Evolutionary conservation across 805 yeast genomes (phyloP).

Genomic region (Wickerhamiella shivajii): DNA sequence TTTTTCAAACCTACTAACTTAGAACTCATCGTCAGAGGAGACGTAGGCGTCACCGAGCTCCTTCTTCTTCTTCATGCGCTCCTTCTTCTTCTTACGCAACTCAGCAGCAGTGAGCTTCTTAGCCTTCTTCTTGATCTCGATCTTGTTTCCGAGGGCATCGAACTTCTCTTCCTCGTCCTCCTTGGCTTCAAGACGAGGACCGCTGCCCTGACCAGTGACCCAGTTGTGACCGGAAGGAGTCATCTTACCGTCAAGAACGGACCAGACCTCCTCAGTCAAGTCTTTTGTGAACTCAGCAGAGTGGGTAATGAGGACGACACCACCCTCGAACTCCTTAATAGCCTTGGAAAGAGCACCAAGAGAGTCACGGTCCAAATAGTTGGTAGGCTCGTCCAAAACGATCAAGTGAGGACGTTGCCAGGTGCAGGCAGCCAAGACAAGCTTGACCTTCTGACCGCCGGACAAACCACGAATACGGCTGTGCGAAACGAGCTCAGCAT

Average conservation of each 20-base stretch:
- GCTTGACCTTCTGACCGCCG: constrained; percentile 99
- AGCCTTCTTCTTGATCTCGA: constrained; percentile 91
- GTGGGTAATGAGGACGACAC: constrained; percentile 98
- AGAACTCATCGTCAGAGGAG: constrained; percentile 85
- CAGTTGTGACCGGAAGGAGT: constrained; percentile 99
- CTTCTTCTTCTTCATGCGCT: constrained; percentile 99
- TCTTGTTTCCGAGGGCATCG: constrained; percentile 99
- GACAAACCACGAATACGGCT: constrained; percentile 99
- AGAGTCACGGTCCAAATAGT: constrained; percentile 98
- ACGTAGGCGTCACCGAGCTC: constrained; percentile 98
- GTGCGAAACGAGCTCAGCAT: constrained; percentile 97
- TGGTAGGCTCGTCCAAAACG: constrained; percentile 99
- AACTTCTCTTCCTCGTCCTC: constrained; percentile 92
- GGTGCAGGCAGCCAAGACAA: constrained; percentile 98
- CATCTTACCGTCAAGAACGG: constrained; percentile 95
- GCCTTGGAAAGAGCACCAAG: constrained; percentile 99
- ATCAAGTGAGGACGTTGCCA: constrained; percentile 99
- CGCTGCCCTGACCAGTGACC: constrained; percentile 99
- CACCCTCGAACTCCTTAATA: constrained; percentile 97
- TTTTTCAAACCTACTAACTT: constrained; percentile 20
- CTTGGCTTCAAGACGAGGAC: constrained; percentile 98
- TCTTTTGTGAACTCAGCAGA: constrained; percentile 99
- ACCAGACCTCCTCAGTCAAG: constrained; percentile 99
- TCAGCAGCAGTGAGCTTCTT: constrained; percentile 97
- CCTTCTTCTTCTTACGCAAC: constrained; percentile 99